These are phyloP conservation scores for Fusarium sp. DNA, from an alignment of 2,329 filamentous ascomycete genomes.

Conservation along the genomic window DNA sequence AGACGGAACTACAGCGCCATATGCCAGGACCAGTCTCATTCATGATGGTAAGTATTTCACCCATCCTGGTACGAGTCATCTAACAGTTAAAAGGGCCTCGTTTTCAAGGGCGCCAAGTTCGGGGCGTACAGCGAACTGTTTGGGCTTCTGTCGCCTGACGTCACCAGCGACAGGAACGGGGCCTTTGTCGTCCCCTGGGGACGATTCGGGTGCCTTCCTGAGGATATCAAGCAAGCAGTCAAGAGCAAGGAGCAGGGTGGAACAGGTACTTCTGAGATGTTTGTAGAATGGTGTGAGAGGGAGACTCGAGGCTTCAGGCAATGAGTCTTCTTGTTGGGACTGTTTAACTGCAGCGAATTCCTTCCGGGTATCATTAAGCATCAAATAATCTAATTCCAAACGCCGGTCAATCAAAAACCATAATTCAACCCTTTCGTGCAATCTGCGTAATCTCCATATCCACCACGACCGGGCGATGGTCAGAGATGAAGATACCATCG, in stretches of 20 bases:
- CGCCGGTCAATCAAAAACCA: conserved; percentile 8
- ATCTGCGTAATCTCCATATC: conserved; percentile 36
- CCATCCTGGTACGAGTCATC: too few species aligned
- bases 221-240: conserved; percentile 20
- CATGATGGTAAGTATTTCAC: conserved; percentile 19
- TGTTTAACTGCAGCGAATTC: not conserved
- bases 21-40: conserved; percentile 32
- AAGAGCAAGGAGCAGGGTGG: conserved; percentile 19
- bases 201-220: conserved; percentile 26
- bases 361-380: conserved; percentile 23
- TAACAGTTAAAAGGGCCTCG: conserved; percentile 7
- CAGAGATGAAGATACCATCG: conserved; percentile 48
- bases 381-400: conserved; percentile 3
- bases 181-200: conserved; percentile 30
- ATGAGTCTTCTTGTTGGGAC: not conserved
- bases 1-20: conserved; percentile 35
- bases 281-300: conserved; percentile 30
- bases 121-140: conserved; percentile 38
- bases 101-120: conserved; percentile 34
- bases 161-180: conserved; percentile 28
- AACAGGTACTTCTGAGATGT: conserved; percentile 12
- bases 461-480: conserved; percentile 48
- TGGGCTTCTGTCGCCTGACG: conserved; percentile 31
- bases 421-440: conserved; percentile 15
- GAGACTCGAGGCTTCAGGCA: conserved; percentile 14